phyloP scores from a whole-genome alignment of 2,329 filamentous ascomycete genomes.

The Diaporthe sp. region DNA sequence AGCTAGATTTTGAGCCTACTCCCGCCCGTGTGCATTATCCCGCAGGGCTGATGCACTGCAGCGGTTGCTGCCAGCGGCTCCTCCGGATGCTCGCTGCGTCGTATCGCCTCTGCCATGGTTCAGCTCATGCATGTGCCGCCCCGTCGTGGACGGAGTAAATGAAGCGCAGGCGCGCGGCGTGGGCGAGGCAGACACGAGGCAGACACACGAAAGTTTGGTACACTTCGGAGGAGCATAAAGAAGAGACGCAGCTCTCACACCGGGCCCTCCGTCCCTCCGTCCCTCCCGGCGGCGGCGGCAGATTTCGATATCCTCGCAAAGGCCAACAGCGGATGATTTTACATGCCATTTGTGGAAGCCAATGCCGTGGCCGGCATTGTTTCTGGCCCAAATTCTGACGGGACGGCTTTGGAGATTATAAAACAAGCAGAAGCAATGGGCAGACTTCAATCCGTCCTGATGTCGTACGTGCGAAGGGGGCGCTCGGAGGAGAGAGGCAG shows the following conservation, averaged over 20 bases:
- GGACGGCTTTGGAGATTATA: not conserved
- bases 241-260: slow-evolving; percentile 5
- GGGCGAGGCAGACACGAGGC: not conserved
- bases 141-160: not conserved
- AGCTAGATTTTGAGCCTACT: not conserved
- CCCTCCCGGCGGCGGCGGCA: not conserved
- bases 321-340: not conserved
- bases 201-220: not conserved
- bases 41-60: too few species aligned
- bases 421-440: slow-evolving; percentile 18
- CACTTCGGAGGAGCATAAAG: not conserved
- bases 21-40: not conserved
- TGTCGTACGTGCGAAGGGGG: not conserved
- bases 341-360: slow-evolving; percentile 7
- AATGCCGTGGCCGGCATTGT: slow-evolving; percentile 2
- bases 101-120: not conserved
- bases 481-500: slow-evolving; percentile 5
- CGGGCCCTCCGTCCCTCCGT: not conserved
- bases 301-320: not conserved
- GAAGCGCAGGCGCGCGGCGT: not conserved
- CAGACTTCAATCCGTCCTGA: not conserved
- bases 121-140: not conserved
- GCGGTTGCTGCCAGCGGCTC: not conserved
- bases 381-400: not conserved
- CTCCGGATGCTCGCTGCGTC: not conserved